Evolutionary conservation across 257 asterid genomes (phyloP).

Genomic region (Salvia splendens): DNA sequence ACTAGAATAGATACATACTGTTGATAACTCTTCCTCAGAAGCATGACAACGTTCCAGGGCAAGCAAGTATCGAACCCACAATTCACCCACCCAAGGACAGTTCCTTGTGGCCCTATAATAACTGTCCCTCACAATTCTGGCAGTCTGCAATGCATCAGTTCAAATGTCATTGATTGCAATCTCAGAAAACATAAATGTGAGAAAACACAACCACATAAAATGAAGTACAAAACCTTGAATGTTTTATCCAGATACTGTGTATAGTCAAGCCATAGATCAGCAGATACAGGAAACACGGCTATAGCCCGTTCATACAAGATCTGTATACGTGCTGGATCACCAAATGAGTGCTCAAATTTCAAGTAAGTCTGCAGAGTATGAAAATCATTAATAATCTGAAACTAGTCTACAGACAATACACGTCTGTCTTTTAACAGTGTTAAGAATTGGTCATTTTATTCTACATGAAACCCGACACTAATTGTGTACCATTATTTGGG

Average conservation of each 20-base stretch:
- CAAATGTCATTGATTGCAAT: slow-evolving; percentile 27
- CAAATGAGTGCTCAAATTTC: slow-evolving; percentile 85
- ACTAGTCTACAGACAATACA: slow-evolving; percentile 3
- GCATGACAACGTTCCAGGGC: slow-evolving; percentile 77
- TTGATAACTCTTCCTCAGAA: slow-evolving; percentile 75
- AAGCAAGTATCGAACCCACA: slow-evolving; percentile 84
- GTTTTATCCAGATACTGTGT: slow-evolving; percentile 83
- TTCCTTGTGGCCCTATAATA: slow-evolving; percentile 89
- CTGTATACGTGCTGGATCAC: slow-evolving; percentile 95
- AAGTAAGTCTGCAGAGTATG: slow-evolving; percentile 68
- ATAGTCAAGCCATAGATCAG: slow-evolving; percentile 84
- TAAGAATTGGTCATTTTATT: slow-evolving; percentile 16
- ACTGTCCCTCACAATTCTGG: slow-evolving; percentile 73
- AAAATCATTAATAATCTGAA: slow-evolving; percentile 21
- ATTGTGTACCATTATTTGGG: neutral
- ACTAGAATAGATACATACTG: slow-evolving; percentile 47
- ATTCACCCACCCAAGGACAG: slow-evolving; percentile 93
- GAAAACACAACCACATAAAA: slow-evolving; percentile 9
- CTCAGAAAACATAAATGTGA: slow-evolving; percentile 26
- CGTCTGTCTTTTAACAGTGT: neutral
- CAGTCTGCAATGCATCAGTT: slow-evolving; percentile 52
- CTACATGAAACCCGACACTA: neutral
- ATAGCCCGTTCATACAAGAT: slow-evolving; percentile 91
- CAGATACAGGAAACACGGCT: slow-evolving; percentile 70
- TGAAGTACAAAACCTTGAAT: slow-evolving; percentile 65